Evolutionary conservation across 768 basidiomycete genomes (phyloP).

Genomic region (Mycena crocata): DNA sequence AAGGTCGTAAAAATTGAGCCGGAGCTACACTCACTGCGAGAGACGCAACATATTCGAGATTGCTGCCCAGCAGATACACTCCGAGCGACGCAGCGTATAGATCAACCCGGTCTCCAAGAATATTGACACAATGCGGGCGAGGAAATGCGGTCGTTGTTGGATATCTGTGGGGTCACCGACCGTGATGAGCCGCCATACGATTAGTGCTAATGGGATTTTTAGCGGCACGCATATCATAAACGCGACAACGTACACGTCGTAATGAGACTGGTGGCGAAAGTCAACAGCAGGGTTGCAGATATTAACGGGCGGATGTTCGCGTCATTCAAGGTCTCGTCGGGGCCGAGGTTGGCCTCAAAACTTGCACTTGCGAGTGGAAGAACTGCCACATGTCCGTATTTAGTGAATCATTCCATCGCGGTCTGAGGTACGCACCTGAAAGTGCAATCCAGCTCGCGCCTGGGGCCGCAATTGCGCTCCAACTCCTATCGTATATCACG

Average conservation of each 20-base stretch:
- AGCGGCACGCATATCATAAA: background rate
- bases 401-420: background rate
- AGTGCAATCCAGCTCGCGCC: slow-evolving; percentile 9
- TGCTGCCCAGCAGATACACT: slow-evolving; percentile 13
- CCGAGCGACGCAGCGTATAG: slow-evolving; percentile 23
- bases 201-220: background rate
- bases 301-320: slow-evolving; percentile 11
- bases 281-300: slow-evolving; percentile 7
- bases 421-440: background rate
- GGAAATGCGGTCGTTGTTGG: background rate
- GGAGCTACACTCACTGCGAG: too few species aligned
- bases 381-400: background rate
- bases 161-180: background rate
- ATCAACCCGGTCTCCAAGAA: slow-evolving; percentile 24
- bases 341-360: background rate
- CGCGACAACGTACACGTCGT: slow-evolving; percentile 15
- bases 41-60: slow-evolving; percentile 15
- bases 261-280: slow-evolving; percentile 13
- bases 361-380: background rate
- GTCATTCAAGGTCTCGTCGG: slow-evolving; percentile 2
- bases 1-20: too few species aligned
- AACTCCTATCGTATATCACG: slow-evolving; percentile 14
- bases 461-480: slow-evolving; percentile 5
- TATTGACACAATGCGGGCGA: background rate
- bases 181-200: background rate